A percentile compares a stretch with the other conserved stretches of the same genome.
Evolutionary conservation across 179 eudicot genomes (phyloP).

Genomic region (Amaranthus tricolor): DNA sequence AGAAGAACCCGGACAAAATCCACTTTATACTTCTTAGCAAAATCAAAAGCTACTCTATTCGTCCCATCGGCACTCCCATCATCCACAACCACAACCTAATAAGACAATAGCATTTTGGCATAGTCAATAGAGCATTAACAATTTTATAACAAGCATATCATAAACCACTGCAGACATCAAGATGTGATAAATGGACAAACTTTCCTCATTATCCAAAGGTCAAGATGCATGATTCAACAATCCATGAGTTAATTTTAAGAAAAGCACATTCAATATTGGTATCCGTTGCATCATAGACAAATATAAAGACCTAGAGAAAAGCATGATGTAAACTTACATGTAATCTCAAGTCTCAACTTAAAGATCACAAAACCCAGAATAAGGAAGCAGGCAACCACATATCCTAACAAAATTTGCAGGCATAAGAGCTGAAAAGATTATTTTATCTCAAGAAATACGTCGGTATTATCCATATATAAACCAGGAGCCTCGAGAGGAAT

Average conservation of each 20-base stretch:
- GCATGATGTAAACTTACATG: not conserved
- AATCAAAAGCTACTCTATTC: slow-evolving; percentile 80
- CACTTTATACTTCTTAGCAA: slow-evolving; percentile 66
- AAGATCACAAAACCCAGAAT: not conserved
- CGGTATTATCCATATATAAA: not conserved
- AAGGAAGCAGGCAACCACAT: not conserved
- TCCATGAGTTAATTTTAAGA: not conserved
- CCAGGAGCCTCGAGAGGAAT: not conserved
- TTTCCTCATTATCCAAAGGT: not conserved
- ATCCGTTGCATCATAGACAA: not conserved
- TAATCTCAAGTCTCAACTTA: not conserved
- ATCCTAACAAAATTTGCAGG: not conserved
- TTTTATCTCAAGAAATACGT: not conserved
- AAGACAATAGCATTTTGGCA: slow-evolving; percentile 18
- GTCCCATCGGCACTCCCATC: slow-evolving; percentile 95
- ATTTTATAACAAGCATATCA: not conserved
- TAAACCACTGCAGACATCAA: not conserved
- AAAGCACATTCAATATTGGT: not conserved
- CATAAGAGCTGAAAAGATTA: not conserved
- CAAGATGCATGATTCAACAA: not conserved
- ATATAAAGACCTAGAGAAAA: not conserved
- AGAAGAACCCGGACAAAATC: slow-evolving; percentile 87
- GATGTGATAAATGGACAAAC: not conserved
- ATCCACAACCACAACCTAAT: slow-evolving; percentile 85
- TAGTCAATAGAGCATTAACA: not conserved